Evolutionary conservation across 2,329 filamentous ascomycete species (phyloP), one percentile per base, ranked within the genome.

Genomic region (Pezizomycotina sp.): DNA sequence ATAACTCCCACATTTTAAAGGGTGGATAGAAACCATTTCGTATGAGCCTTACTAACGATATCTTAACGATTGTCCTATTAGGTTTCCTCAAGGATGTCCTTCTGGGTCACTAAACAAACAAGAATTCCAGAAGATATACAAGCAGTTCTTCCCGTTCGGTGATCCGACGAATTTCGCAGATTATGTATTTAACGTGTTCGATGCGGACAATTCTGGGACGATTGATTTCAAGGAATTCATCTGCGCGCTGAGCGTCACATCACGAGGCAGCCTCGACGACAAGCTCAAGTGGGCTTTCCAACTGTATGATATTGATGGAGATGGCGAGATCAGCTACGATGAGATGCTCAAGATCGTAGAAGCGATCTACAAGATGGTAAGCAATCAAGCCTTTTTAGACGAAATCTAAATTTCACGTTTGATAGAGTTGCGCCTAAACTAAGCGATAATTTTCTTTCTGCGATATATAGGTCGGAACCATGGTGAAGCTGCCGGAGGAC

Each of bases 221-320:
- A 98, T 98, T 56, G 89, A 98, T 62, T 98, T 98, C 62, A 95
- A 95, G 59, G 89, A 98, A 61, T 98, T 98, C 62, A 98, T 98
- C 60, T 93, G 86, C 63, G 89, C 89, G 18, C 64, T 98, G 47
- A 92, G 82, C 59, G 86, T 98, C 55, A 98, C 89, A 32, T 92
- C 82, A 60, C 74, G 89, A 51, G 89, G 89, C 55, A 91, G 91
- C 66, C 92, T 95, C 82, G 89, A 98, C 62, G 89, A 98, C 62
- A 98, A 98, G 62, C 69, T 98, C 39, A 86, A 95, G 59, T 98
- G 89, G 89, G 89, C 89, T 10, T 98, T 98, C 63, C 86, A 98
- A 64, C 68, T 98, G 50, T 98, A 98, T 61, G 89, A 98, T 61
- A 95, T 98, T 54, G 89, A 98, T 55, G 86, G 89, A 38, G 89